Conservation (phyloP, 805 yeast species). For the Spathaspora passalidarum region DNA sequence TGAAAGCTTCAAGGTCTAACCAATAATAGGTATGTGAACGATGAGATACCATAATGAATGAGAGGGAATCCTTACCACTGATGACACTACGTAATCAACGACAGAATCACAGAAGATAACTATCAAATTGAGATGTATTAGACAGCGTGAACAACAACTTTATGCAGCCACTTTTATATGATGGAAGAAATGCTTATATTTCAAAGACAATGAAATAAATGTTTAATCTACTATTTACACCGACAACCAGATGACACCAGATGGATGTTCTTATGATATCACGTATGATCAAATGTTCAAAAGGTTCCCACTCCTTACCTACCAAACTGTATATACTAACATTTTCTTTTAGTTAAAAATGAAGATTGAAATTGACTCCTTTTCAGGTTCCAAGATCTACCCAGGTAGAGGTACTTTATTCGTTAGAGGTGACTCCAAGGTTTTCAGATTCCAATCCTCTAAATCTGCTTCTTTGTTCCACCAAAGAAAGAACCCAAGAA, state of each 20-base stretch:
- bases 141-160: neutral
- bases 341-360: constrained; percentile 45
- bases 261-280: too few relatives aligned
- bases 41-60: neutral
- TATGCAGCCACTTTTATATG: too few relatives aligned
- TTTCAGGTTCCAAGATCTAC: constrained; percentile 99
- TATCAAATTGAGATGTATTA: neutral
- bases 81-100: neutral
- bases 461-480: constrained; percentile 97
- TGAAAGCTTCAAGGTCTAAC: constrained; percentile 2
- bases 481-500: constrained; percentile 99
- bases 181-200: too few relatives aligned
- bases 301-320: neutral
- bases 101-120: neutral
- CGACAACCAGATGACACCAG: too few relatives aligned
- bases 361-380: constrained; percentile 99
- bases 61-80: neutral
- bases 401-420: constrained; percentile 99
- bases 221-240: too few relatives aligned
- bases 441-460: constrained; percentile 98
- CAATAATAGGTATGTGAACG: constrained; percentile 4
- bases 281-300: neutral
- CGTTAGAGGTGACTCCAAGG: constrained; percentile 99
- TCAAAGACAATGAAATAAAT: too few relatives aligned
- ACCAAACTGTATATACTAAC: constrained; percentile 23